Conservation (phyloP, 2,329 filamentous ascomycete species). For the Diplodia sapinea region DNA sequence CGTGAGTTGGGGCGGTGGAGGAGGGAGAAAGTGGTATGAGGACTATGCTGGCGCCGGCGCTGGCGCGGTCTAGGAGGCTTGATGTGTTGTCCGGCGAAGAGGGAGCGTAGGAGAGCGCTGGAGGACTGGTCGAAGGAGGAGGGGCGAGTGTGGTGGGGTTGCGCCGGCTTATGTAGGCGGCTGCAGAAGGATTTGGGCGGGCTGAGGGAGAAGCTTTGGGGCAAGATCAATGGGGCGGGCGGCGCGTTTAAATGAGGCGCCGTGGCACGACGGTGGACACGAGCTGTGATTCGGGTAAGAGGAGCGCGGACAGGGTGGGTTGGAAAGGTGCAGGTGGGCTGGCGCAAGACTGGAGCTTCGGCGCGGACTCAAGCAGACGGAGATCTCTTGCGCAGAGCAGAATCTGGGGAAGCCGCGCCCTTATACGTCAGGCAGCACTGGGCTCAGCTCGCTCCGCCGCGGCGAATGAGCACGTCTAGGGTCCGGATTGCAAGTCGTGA, state of each 20-base stretch:
- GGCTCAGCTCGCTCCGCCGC: not conserved
- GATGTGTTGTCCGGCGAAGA: not conserved
- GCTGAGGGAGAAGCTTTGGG: slow-evolving; percentile 2
- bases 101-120: not conserved
- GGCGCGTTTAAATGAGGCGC: slow-evolving; percentile 27
- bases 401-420: slow-evolving; percentile 19
- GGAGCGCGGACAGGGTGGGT: slow-evolving; percentile 23
- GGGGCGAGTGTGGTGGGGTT: slow-evolving; percentile 11
- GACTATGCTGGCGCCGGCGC: slow-evolving; percentile 11
- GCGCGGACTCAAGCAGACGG: slow-evolving; percentile 8
- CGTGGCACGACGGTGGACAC: slow-evolving; percentile 27
- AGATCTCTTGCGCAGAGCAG: slow-evolving; percentile 4
- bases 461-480: slow-evolving; percentile 10
- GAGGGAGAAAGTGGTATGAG: not conserved
- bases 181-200: not conserved
- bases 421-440: slow-evolving; percentile 5
- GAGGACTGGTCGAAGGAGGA: not conserved
- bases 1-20: not conserved
- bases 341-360: slow-evolving; percentile 24
- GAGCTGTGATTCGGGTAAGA: slow-evolving; percentile 18
- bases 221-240: slow-evolving; percentile 16
- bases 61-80: not conserved
- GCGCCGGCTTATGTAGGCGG: slow-evolving; percentile 14
- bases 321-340: slow-evolving; percentile 18
- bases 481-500: slow-evolving; percentile 18